phyloP scores from a whole-genome alignment of 495 filamentous ascomycete species.

The Elaphomyces granulatus region DNA sequence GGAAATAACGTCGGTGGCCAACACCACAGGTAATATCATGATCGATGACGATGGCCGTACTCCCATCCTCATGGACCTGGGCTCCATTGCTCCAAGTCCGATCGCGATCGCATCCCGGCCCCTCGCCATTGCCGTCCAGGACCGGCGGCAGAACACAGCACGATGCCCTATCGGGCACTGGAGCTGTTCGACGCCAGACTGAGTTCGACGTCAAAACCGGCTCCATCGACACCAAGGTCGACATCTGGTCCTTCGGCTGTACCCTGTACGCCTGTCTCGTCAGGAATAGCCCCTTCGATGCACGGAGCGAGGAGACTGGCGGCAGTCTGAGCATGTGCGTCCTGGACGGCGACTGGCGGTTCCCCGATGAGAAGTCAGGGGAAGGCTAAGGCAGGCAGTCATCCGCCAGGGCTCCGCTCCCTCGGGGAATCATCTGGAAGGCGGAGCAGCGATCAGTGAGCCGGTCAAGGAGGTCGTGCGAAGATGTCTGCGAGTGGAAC shows the following conservation, averaged over 20 bases:
- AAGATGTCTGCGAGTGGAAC: conserved; percentile 83
- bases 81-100: conserved; percentile 76
- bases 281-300: conserved; percentile 93
- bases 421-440: too few species aligned
- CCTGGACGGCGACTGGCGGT: conserved; percentile 82
- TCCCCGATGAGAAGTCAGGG: conserved; percentile 64
- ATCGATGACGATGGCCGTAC: conserved; percentile 73
- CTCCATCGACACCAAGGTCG: conserved; percentile 89
- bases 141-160: conserved; percentile 88
- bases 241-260: conserved; percentile 95
- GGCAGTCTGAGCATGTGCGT: conserved; percentile 86
- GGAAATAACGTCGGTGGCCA: too few species aligned
- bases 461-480: conserved; percentile 72
- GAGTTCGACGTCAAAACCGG: conserved; percentile 97
- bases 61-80: conserved; percentile 97
- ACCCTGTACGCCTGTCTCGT: conserved; percentile 92
- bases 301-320: conserved; percentile 87
- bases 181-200: too few species aligned
- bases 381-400: conserved; percentile 32
- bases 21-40: conserved; percentile 74
- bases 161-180: conserved; percentile 95
- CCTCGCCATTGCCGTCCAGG: conserved; percentile 79
- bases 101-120: conserved; percentile 88
- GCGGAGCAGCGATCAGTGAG: conserved; percentile 54
- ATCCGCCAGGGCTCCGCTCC: too few species aligned